Percentiles rank a stretch among this genome's conserved stretches.
These are phyloP conservation scores for Claviceps sorghi DNA, from an alignment of 2,329 filamentous ascomycete genomes.

Conservation along the genomic window DNA sequence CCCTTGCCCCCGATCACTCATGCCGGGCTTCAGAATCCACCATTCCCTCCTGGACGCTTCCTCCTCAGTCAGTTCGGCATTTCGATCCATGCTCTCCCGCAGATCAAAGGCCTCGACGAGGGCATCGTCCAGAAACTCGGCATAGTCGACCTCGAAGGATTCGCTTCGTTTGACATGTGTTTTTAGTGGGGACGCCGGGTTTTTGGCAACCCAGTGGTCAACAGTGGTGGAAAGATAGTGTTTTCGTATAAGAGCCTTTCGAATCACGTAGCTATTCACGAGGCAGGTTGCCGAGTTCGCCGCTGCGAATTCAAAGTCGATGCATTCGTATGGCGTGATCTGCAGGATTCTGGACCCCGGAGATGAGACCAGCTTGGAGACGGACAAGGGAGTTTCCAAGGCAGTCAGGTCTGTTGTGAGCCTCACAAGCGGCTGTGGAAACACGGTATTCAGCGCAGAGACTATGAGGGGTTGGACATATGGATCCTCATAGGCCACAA, in stretches of 20 bases:
- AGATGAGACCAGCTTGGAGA: slow-evolving; percentile 22
- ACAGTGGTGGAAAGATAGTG: slow-evolving; percentile 82
- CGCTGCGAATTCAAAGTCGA: slow-evolving; percentile 69
- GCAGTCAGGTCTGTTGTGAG: slow-evolving; percentile 33
- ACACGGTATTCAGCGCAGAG: slow-evolving; percentile 48
- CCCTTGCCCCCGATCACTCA: slow-evolving; percentile 92
- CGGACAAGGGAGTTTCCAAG: slow-evolving; percentile 18
- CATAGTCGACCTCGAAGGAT: slow-evolving; percentile 88
- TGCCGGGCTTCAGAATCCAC: slow-evolving; percentile 97
- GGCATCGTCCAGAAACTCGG: slow-evolving; percentile 90
- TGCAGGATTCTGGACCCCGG: slow-evolving; percentile 46
- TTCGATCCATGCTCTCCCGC: slow-evolving; percentile 59
- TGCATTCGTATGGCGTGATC: slow-evolving; percentile 71
- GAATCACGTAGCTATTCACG: slow-evolving; percentile 84
- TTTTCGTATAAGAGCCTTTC: slow-evolving; percentile 91
- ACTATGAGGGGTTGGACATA: slow-evolving; percentile 84
- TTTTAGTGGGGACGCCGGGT: slow-evolving; percentile 55
- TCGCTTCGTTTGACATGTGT: slow-evolving; percentile 63
- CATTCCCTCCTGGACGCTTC: slow-evolving; percentile 46
- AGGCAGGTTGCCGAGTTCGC: slow-evolving; percentile 46
- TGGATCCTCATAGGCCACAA: slow-evolving; percentile 70
- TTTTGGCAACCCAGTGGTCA: slow-evolving; percentile 71
- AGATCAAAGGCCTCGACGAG: slow-evolving; percentile 82
- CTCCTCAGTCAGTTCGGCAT: slow-evolving; percentile 24
- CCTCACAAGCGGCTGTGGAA: slow-evolving; percentile 40